Evolutionary conservation across 352 stramenopile genomes (phyloP), one percentile per base, ranked within the genome.

Genomic region (Phytophthora hybrid): DNA sequence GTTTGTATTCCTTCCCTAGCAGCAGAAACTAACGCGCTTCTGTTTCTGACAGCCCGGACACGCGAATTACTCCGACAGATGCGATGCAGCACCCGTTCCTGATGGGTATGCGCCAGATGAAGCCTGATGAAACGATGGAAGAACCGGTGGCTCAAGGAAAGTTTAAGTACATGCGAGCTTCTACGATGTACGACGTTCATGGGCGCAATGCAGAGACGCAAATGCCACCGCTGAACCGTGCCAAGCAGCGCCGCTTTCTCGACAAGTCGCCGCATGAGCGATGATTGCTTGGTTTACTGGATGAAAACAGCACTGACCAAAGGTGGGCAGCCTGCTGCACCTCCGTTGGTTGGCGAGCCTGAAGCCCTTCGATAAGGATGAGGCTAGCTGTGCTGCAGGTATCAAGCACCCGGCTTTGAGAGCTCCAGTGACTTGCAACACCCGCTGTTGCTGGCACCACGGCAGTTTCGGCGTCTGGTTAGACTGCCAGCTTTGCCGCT

Each of bases 31-130:
- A 57, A 70, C 37, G 31, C 13, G 5, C 49, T 5, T 71, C 34
- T 5, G 14, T 56, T 49, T 37, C 51, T 2, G 63, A 47, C 60
- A 95, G 89, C 69, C 96, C 97, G 6, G 67, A 80, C 2, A 88
- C 92, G 21, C 85, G 97, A 56, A 99, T 99, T 71, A 93, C 82
- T 10, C 96, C 97, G 53, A 84, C 85, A 0, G 90, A 98, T 73
- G 97, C 97, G n/a, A 81, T 99, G 46, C 73, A 89, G 13, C 97
- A 99, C 78, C 93, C 97, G 1, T 99, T 99, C 67, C 85, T 99
- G 39, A 78, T 77, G 14, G 69, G 70, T n/a, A 72, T 78, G 59
- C 76, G 75, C 2, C 73, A 87, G 44, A 73, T 77, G 53, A 73
- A 78, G 44, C 72, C 63, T 3, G 80, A 91, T 59, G 73, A 79